phyloP scores from a whole-genome alignment of 768 basidiomycete genomes.

The Auricularia auricula-judae region DNA sequence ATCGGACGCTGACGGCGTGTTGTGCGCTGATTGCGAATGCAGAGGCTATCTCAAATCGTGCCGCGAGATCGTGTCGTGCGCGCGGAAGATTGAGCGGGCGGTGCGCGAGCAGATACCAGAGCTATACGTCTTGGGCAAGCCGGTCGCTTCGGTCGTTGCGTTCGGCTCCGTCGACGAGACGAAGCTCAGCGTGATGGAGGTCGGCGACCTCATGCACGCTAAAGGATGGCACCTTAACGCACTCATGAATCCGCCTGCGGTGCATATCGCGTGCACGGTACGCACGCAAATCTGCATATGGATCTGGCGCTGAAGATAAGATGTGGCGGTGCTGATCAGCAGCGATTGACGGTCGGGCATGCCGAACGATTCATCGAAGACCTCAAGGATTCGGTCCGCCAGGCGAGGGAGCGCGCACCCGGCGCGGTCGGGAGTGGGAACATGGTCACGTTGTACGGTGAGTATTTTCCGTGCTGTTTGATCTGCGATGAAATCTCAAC shows the following conservation, averaged over 20 bases:
- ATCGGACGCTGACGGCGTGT: background rate
- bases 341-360: slow-evolving; percentile 70
- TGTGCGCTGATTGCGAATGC: background rate
- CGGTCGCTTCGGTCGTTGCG: slow-evolving; percentile 83
- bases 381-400: slow-evolving; percentile 63
- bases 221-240: slow-evolving; percentile 91
- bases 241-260: slow-evolving; percentile 61
- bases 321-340: slow-evolving; percentile 6
- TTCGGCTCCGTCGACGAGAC: slow-evolving; percentile 54
- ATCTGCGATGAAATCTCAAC: slow-evolving; percentile 1
- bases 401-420: slow-evolving; percentile 37
- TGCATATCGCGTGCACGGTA: slow-evolving; percentile 94
- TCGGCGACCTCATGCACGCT: slow-evolving; percentile 81
- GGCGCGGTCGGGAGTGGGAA: slow-evolving; percentile 52
- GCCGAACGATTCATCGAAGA: slow-evolving; percentile 78
- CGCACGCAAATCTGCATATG: slow-evolving; percentile 16
- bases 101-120: slow-evolving; percentile 66
- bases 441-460: slow-evolving; percentile 90
- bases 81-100: slow-evolving; percentile 55
- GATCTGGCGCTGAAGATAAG: background rate
- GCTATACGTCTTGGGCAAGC: slow-evolving; percentile 81
- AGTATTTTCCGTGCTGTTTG: slow-evolving; percentile 16
- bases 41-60: slow-evolving; percentile 89
- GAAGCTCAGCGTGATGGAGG: slow-evolving; percentile 65
- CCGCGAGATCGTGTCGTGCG: slow-evolving; percentile 62